Evolutionary conservation across 2,329 filamentous ascomycete species (phyloP).

Genomic region (Blastomyces parvus): DNA sequence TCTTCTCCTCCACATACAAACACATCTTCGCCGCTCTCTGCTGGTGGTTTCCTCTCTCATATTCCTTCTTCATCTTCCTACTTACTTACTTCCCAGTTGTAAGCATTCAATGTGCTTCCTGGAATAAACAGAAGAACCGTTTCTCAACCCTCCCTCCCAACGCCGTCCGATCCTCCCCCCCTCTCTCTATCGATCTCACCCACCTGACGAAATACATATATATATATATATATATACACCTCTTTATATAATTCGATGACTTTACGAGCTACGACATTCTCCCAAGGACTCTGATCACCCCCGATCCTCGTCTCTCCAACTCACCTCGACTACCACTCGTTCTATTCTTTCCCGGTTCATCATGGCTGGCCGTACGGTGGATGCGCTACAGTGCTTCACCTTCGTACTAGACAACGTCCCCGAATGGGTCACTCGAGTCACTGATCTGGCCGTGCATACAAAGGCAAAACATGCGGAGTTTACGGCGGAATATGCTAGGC

Average conservation of each 20-base stretch:
- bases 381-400: constrained; percentile 38
- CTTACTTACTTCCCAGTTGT: background rate
- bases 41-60: background rate
- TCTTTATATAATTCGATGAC: background rate
- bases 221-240: background rate
- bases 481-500: constrained; percentile 33
- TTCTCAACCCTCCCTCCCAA: background rate
- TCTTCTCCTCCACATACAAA: background rate
- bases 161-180: background rate
- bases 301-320: background rate
- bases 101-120: background rate
- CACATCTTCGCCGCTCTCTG: background rate
- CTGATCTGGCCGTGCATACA: constrained; percentile 35
- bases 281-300: background rate
- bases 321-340: constrained; percentile 8
- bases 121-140: background rate
- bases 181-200: background rate
- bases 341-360: background rate
- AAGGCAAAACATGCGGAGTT: constrained; percentile 36
- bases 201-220: background rate
- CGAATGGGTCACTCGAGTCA: constrained; percentile 35
- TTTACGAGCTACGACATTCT: background rate
- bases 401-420: constrained; percentile 37
- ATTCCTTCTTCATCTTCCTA: background rate
- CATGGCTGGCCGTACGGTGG: constrained; percentile 22